Conservation (phyloP, 2,329 filamentous ascomycete species). For the Hymenoscyphus infarciens region DNA sequence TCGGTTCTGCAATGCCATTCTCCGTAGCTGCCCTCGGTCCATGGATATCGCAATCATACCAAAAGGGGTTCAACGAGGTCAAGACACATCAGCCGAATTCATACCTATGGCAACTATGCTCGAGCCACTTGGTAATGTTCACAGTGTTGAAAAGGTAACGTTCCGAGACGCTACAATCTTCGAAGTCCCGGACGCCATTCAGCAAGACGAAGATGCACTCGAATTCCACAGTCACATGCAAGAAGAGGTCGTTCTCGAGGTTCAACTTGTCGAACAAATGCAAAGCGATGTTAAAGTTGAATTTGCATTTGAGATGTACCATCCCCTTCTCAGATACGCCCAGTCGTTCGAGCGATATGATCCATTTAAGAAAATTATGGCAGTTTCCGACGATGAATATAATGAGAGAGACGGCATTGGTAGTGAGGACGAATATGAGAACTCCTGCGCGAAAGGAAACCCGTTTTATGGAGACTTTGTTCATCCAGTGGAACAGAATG, state of each 20-base stretch:
- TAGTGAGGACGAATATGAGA: neutral
- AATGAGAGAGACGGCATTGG: neutral
- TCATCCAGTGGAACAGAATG: constrained; percentile 2
- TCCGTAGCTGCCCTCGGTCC: neutral
- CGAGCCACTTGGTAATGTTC: neutral
- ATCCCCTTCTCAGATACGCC: constrained; percentile 2
- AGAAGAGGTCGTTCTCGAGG: neutral
- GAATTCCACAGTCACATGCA: neutral
- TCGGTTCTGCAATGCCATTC: neutral
- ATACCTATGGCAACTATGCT: neutral
- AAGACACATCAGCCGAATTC: neutral
- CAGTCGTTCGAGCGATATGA: constrained; percentile 1
- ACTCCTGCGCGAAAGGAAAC: neutral
- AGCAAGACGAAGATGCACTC: neutral
- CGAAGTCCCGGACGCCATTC: neutral
- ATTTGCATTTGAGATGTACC: constrained; percentile 6
- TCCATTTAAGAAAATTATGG: neutral
- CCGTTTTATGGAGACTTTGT: neutral
- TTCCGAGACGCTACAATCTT: neutral
- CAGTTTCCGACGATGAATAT: neutral
- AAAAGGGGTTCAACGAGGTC: neutral
- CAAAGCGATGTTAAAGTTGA: constrained; percentile 1
- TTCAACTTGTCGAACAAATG: neutral
- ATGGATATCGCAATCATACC: neutral
- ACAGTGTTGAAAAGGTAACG: neutral